Evolutionary conservation across 2,329 filamentous ascomycete species (phyloP).

Genomic region (Aureobasidium sp.): DNA sequence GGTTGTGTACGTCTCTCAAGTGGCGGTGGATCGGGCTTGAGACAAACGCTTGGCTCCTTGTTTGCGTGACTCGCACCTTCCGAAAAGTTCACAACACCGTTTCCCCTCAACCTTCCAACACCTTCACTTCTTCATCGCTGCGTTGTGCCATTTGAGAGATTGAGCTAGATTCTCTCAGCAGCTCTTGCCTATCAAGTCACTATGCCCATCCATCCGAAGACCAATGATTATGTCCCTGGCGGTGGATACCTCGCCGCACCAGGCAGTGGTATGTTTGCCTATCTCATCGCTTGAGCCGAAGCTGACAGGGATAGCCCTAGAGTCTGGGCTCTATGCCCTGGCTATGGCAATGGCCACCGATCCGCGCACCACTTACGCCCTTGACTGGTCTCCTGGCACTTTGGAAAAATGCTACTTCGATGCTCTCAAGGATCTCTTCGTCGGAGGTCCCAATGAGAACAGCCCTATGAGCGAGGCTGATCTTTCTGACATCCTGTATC

Average conservation of each 20-base stretch:
- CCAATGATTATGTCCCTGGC: not conserved
- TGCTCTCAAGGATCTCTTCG: not conserved
- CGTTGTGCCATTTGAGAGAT: no score
- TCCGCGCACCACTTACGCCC: not conserved
- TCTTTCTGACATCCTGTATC: not conserved
- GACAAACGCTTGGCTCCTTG: not conserved
- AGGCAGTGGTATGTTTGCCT: not conserved
- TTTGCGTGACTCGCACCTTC: not conserved
- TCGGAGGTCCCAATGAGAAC: no score
- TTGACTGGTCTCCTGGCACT: not conserved
- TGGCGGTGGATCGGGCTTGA: not conserved
- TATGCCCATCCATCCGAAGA: not conserved
- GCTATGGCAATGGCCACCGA: not conserved
- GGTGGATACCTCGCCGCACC: not conserved
- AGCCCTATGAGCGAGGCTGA: no score
- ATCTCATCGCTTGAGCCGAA: no score
- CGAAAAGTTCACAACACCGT: not conserved
- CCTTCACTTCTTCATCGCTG: not conserved
- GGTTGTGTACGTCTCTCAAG: not conserved
- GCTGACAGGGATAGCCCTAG: not conserved
- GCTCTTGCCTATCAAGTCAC: not conserved
- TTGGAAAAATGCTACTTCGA: not conserved
- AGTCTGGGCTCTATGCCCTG: not conserved
- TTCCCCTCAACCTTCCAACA: not conserved
- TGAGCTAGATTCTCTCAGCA: no score